phyloP scores from a whole-genome alignment of 805 yeast genomes.

The Kodamaea leandrae region DNA sequence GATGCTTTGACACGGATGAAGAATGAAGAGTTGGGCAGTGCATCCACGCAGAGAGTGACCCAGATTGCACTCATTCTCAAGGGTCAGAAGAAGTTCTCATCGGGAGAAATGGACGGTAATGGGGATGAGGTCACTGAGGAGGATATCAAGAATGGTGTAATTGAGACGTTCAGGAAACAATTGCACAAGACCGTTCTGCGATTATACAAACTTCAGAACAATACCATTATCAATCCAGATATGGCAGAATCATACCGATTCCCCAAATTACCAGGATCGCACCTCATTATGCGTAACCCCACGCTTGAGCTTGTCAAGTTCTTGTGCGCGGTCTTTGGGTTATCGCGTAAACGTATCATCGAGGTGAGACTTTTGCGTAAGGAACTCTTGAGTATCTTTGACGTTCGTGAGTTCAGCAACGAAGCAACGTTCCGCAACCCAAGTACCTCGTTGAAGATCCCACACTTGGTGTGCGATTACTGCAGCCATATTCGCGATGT shows the following conservation, averaged over 20 bases:
- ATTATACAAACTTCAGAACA: conserved; percentile 66
- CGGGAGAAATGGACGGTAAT: conserved; percentile 26
- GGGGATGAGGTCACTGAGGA: conserved; percentile 25
- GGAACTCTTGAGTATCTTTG: conserved; percentile 69
- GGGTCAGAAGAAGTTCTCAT: conserved; percentile 37
- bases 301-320: conserved; percentile 75
- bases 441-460: conserved; percentile 61
- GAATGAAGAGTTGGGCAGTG: conserved; percentile 35
- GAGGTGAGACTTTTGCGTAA: conserved; percentile 76
- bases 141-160: conserved; percentile 43
- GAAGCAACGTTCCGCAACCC: conserved; percentile 76
- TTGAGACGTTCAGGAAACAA: conserved; percentile 58
- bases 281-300: conserved; percentile 60
- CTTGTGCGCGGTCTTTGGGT: conserved; percentile 66
- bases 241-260: conserved; percentile 64
- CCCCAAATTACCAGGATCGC: conserved; percentile 77
- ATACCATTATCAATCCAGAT: conserved; percentile 65
- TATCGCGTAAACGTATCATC: conserved; percentile 60
- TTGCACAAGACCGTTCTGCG: conserved; percentile 64
- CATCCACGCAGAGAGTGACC: conserved; percentile 60
- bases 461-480: conserved; percentile 71
- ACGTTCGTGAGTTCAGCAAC: conserved; percentile 78
- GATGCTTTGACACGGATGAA: conserved; percentile 65
- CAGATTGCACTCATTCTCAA: conserved; percentile 59
- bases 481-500: conserved; percentile 75